Conservation (phyloP, 202 grass and related monocot genomes). For the Bolboschoenoplectus hybrid region DNA sequence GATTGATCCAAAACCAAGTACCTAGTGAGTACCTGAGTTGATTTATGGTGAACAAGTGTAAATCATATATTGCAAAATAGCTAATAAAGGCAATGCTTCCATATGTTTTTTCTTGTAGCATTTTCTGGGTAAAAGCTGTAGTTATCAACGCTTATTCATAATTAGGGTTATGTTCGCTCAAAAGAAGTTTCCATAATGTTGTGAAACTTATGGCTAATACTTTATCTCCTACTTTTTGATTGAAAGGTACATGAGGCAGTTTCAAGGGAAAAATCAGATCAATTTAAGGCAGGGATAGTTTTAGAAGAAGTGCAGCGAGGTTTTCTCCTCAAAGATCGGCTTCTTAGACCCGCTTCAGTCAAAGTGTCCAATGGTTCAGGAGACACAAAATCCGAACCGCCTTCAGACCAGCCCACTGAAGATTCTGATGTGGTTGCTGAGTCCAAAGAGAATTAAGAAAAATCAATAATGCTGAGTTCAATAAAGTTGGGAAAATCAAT, state of each 20-base stretch:
- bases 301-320: slow-evolving; percentile 63
- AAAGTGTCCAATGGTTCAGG: slow-evolving; percentile 72
- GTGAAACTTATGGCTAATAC: background rate
- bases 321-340: slow-evolving; percentile 62
- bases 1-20: background rate
- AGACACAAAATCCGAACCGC: slow-evolving; percentile 27
- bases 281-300: slow-evolving; percentile 75
- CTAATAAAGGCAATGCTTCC: background rate
- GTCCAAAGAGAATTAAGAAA: background rate
- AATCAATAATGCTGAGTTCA: background rate
- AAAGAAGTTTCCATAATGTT: background rate
- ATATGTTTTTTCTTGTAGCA: background rate
- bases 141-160: background rate
- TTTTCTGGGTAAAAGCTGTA: background rate
- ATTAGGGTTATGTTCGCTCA: background rate
- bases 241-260: slow-evolving; percentile 83
- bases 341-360: slow-evolving; percentile 77
- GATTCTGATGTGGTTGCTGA: slow-evolving; percentile 47
- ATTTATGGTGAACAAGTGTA: background rate
- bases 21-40: background rate
- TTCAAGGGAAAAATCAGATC: slow-evolving; percentile 66
- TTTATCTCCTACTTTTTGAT: slow-evolving; percentile 20
- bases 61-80: background rate
- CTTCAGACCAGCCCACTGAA: slow-evolving; percentile 35
- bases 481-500: background rate